Evolutionary conservation across 129 eudicot genomes (phyloP), one percentile per base, ranked within the genome.

Genomic region (Rutidosis leptorrhynchoides): DNA sequence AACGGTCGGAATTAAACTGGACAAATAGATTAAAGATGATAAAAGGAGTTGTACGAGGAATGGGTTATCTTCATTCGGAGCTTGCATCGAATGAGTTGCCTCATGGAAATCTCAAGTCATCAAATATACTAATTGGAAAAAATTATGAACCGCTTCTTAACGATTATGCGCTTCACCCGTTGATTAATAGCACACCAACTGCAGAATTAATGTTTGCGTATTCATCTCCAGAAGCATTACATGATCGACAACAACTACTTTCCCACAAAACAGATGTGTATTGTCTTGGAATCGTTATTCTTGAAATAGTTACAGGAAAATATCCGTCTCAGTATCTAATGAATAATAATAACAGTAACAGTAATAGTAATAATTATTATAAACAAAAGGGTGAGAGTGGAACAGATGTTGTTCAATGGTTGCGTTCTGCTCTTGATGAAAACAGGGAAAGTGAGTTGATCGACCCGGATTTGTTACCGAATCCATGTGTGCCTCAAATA

Each of bases 81-180:
- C 76, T 89, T 15, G 23, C 90, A 55, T 48, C 81, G 29, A 75
- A 65, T 40, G 90, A 85, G 43, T 70, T 89, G 35, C 96, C 96
- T 17, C 94, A 89, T 51, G 94, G 96, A 23, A 89, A 89, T 62
- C 87, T 89, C 67, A 89, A 89, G 67, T 83, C 96, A 8, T 76
- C 94, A 87, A 89, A 89, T 72, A 68, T 89, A n/a, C 85, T 89
- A 6, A 68, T 89, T 0, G 51, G 72, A 17, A 21, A 65, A 64
- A 70, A 69, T 35, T 77, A 79, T 58, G 94, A 83, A 66, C 94
- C 94, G 9, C 88, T 85, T 19, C 83, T 89, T 48, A 62, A 83
- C 1, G 90, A 85, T 69, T 89, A 89, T 37, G 83, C 82, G 1
- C 59, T 89, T 25, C 68, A 73, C 63, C 75, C 83, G 12, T 45